phyloP scores from a whole-genome alignment of 2,329 filamentous ascomycete genomes.

The Huntiella bhutanensis region DNA sequence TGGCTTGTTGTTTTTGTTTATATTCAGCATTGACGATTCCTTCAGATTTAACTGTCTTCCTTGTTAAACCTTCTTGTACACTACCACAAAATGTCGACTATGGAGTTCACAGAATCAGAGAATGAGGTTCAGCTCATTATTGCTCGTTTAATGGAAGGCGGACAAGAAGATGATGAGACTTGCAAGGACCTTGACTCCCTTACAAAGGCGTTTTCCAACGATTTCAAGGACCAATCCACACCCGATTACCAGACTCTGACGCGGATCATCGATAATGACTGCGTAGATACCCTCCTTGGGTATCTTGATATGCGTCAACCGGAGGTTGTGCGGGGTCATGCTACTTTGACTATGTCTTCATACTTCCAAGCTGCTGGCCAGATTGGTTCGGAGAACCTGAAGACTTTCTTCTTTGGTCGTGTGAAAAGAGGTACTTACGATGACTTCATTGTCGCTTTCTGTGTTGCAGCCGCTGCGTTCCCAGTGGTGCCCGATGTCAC shows the following conservation, averaged over 20 bases:
- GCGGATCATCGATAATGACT: slow-evolving; percentile 49
- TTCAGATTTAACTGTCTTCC: not conserved
- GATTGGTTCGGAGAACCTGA: slow-evolving; percentile 49
- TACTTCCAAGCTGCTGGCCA: slow-evolving; percentile 63
- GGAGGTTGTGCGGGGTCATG: slow-evolving; percentile 56
- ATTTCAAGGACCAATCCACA: slow-evolving; percentile 26
- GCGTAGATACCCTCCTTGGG: slow-evolving; percentile 67
- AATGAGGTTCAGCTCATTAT: slow-evolving; percentile 61
- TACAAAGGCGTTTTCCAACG: slow-evolving; percentile 39
- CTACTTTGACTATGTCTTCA: slow-evolving; percentile 63
- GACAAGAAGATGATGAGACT: slow-evolving; percentile 60
- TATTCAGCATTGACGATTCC: too few species aligned
- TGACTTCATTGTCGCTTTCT: slow-evolving; percentile 80
- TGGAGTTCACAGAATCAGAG: slow-evolving; percentile 18
- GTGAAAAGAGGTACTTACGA: slow-evolving; percentile 62
- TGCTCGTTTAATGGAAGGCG: slow-evolving; percentile 77
- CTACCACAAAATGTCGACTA: not conserved
- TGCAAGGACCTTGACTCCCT: slow-evolving; percentile 38
- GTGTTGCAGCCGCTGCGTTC: slow-evolving; percentile 75
- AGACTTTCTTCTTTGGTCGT: slow-evolving; percentile 53
- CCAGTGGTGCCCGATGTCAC: slow-evolving; percentile 63
- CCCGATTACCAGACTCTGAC: slow-evolving; percentile 30
- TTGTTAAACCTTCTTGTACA: not conserved
- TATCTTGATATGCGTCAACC: slow-evolving; percentile 72
- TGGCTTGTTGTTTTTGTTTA: too few species aligned